Conservation (phyloP, 352 stramenopile species). For the Pythium vanterpoolii region DNA sequence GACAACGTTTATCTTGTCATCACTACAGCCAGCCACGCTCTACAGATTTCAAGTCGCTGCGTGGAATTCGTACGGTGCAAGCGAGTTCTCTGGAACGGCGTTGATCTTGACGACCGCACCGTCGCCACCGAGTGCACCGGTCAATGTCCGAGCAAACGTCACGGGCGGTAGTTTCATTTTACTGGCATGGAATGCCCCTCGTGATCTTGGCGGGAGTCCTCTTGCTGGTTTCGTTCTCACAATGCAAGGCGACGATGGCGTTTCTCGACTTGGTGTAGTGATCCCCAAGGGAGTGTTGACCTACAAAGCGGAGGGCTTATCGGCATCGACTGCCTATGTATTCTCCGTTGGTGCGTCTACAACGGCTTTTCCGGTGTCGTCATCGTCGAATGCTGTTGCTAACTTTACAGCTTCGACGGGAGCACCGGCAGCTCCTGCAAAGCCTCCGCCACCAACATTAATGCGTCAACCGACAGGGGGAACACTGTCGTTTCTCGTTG, state of each 20-base stretch:
- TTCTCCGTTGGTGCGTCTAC: conserved; percentile 30
- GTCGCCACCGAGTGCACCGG: conserved; percentile 28
- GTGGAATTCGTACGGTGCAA: conserved; percentile 48
- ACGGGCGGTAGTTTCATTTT: conserved; percentile 22
- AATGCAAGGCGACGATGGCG: conserved; percentile 10
- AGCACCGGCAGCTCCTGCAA: conserved; percentile 22
- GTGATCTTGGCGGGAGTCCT: conserved; percentile 35
- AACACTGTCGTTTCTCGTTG: conserved; percentile 35
- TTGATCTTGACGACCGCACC: conserved; percentile 30
- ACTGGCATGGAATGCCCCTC: conserved; percentile 37
- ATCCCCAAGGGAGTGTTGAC: not conserved
- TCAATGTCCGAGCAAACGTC: conserved; percentile 1
- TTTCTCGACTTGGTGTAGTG: not conserved
- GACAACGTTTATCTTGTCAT: conserved; percentile 36
- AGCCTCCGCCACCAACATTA: conserved; percentile 7
- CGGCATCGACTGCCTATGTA: conserved; percentile 33
- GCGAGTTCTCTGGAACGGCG: conserved; percentile 27
- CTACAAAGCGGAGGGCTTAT: conserved; percentile 26
- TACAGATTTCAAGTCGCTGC: conserved; percentile 41
- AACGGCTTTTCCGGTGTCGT: conserved; percentile 19
- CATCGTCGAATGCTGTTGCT: not conserved
- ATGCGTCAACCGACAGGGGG: conserved; percentile 22
- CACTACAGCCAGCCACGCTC: conserved; percentile 24
- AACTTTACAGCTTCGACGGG: conserved; percentile 24
- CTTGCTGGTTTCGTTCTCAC: conserved; percentile 26